Conservation (phyloP, 345 rosid species). For the Pelargonium nanum region DNA sequence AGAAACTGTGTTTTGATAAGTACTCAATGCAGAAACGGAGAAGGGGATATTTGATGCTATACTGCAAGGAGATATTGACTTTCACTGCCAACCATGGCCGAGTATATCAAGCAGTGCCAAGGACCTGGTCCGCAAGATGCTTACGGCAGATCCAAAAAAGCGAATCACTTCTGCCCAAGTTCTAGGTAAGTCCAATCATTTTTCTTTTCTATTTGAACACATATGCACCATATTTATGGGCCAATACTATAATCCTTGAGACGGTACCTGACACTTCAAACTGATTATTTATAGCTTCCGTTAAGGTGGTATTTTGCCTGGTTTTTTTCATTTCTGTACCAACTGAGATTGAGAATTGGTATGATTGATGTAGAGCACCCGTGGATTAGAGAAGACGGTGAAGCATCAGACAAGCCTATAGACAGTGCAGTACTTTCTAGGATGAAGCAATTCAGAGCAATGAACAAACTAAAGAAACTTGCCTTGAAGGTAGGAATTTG, state of each 20-base stretch:
- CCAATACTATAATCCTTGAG: too few relatives aligned
- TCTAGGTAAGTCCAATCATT: conserved; percentile 33
- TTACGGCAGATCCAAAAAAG: conserved; percentile 55
- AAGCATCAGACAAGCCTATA: conserved; percentile 80
- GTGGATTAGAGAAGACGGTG: conserved; percentile 65
- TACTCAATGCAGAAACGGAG: conserved; percentile 48
- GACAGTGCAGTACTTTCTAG: conserved; percentile 83
- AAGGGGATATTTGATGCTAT: conserved; percentile 73
- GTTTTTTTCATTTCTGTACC: not conserved
- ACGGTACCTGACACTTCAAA: too few relatives aligned
- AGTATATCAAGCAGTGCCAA: conserved; percentile 66
- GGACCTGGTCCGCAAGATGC: conserved; percentile 67
- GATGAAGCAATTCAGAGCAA: conserved; percentile 90
- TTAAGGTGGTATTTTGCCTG: not conserved
- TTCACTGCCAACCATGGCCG: conserved; percentile 74
- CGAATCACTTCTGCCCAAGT: conserved; percentile 66
- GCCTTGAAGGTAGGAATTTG: conserved; percentile 54
- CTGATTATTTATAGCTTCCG: not conserved
- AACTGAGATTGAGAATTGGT: not conserved
- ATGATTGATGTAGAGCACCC: conserved; percentile 42
- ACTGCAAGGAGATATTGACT: conserved; percentile 65
- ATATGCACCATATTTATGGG: not conserved
- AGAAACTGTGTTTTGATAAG: not conserved
- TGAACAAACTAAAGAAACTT: conserved; percentile 93
- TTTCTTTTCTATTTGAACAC: too few relatives aligned